A percentile compares a stretch with the other conserved stretches of the same genome.
Evolutionary conservation across 257 asterid genomes (phyloP).

Genomic region (Salvia rosmarinus): DNA sequence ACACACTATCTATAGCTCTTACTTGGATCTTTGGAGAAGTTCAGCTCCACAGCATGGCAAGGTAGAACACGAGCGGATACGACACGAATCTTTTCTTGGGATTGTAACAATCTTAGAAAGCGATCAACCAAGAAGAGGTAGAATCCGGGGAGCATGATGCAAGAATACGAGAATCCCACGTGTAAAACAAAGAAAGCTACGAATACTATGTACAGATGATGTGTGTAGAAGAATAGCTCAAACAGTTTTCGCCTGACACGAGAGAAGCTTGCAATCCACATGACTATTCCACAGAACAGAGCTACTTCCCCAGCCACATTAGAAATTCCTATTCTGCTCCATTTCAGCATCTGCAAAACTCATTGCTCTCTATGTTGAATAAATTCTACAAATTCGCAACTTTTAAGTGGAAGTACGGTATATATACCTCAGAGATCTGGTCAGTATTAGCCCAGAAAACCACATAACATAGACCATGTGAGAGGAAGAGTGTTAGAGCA

Average conservation of each 20-base stretch:
- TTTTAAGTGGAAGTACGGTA: not conserved
- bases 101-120: conserved; percentile 50
- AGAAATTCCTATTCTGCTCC: conserved; percentile 42
- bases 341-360: conserved; percentile 44
- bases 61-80: conserved; percentile 48
- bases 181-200: conserved; percentile 41
- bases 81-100: conserved; percentile 37
- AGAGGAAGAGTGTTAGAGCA: conserved; percentile 37
- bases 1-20: not conserved
- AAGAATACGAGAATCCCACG: conserved; percentile 46
- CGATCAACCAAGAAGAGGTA: conserved; percentile 48
- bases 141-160: conserved; percentile 51
- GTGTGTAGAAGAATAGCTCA: conserved; percentile 51
- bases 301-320: conserved; percentile 55
- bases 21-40: conserved; percentile 52
- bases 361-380: too few relatives aligned
- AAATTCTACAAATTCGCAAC: not conserved
- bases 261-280: conserved; percentile 46
- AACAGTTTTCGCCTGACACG: conserved; percentile 41
- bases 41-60: conserved; percentile 45
- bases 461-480: conserved; percentile 45
- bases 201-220: conserved; percentile 47
- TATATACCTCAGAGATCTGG: conserved; percentile 43
- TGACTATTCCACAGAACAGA: conserved; percentile 40
- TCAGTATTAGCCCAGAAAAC: conserved; percentile 44